A percentile compares a stretch with the other conserved stretches of the same genome.
Evolutionary conservation across 1,284 basidiomycete species (phyloP).

Genomic region (Ustilago curta): DNA sequence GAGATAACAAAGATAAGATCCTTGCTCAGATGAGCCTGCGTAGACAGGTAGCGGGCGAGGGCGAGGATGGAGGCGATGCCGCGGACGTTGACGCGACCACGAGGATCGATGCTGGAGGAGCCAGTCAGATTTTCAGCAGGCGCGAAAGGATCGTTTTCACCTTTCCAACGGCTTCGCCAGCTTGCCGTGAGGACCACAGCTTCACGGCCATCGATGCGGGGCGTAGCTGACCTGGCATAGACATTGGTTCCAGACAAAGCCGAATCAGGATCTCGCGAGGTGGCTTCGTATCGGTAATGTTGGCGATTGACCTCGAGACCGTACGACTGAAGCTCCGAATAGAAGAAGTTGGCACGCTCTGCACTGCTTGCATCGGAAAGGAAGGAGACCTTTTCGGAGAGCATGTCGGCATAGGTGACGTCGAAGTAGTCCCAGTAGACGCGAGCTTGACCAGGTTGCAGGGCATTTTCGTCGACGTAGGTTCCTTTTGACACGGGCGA

Average conservation of each 20-base stretch:
- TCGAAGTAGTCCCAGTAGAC: slow-evolving; percentile 60
- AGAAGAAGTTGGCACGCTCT: slow-evolving; percentile 49
- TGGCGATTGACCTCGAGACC: slow-evolving; percentile 52
- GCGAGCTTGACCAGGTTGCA: slow-evolving; percentile 61
- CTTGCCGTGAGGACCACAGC: slow-evolving; percentile 73
- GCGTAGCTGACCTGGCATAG: slow-evolving; percentile 84
- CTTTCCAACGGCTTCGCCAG: slow-evolving; percentile 66
- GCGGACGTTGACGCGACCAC: slow-evolving; percentile 80
- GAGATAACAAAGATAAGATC: slow-evolving; percentile 91
- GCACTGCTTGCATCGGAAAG: slow-evolving; percentile 16
- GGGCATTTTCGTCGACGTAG: slow-evolving; percentile 68
- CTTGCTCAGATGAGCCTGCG: slow-evolving; percentile 57
- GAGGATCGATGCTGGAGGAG: slow-evolving; percentile 5
- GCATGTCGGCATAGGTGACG: slow-evolving; percentile 56
- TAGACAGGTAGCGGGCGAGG: slow-evolving; percentile 82
- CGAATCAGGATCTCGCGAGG: not conserved
- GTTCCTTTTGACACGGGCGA: slow-evolving; percentile 58
- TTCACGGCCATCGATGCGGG: slow-evolving; percentile 88
- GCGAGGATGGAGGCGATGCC: slow-evolving; percentile 86
- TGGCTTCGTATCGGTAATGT: slow-evolving; percentile 13
- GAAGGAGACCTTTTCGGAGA: slow-evolving; percentile 44
- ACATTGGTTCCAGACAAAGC: slow-evolving; percentile 77
- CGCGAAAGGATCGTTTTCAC: slow-evolving; percentile 34
- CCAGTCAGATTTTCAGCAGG: slow-evolving; percentile 13
- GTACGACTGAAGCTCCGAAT: slow-evolving; percentile 45